A percentile compares a stretch with the other conserved stretches of the same genome.
Evolutionary conservation across 2,329 filamentous ascomycete genomes (phyloP).

Genomic region (Canariomyces notabilis): DNA sequence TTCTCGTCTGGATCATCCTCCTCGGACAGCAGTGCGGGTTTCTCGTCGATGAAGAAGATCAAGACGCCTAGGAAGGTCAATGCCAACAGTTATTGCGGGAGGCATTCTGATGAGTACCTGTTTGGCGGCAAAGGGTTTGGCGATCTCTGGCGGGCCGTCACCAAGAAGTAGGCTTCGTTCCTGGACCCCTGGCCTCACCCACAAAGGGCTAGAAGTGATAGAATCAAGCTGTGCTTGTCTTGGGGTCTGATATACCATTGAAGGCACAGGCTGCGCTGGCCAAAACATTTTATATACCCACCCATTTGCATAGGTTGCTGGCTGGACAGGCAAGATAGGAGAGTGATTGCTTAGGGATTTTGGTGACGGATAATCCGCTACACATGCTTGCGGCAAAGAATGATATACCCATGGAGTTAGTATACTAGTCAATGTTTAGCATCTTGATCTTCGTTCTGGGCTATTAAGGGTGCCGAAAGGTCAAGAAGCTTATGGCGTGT

Average conservation of each 20-base stretch:
- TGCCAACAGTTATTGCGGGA: constrained; percentile 50
- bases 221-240: not conserved
- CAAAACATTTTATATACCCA: constrained; percentile 16
- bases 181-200: no score
- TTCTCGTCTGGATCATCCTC: not conserved
- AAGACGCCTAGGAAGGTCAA: constrained; percentile 33
- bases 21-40: not conserved
- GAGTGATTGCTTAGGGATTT: not conserved
- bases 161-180: constrained; percentile 27
- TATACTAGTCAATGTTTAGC: not conserved
- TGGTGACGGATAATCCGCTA: not conserved
- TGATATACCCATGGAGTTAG: not conserved
- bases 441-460: not conserved
- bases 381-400: not conserved
- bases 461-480: no score
- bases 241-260: not conserved
- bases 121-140: constrained; percentile 45
- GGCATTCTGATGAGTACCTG: constrained; percentile 50
- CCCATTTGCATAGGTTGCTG: not conserved
- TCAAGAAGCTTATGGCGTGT: no score
- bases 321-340: not conserved
- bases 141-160: constrained; percentile 39
- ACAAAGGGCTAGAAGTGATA: no score
- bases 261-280: constrained; percentile 9
- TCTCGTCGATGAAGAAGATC: constrained; percentile 10